Percentiles rank a stretch among this genome's conserved stretches.
Evolutionary conservation across 2,329 filamentous ascomycete genomes (phyloP).

Genomic region (Cryphonectria japonica): DNA sequence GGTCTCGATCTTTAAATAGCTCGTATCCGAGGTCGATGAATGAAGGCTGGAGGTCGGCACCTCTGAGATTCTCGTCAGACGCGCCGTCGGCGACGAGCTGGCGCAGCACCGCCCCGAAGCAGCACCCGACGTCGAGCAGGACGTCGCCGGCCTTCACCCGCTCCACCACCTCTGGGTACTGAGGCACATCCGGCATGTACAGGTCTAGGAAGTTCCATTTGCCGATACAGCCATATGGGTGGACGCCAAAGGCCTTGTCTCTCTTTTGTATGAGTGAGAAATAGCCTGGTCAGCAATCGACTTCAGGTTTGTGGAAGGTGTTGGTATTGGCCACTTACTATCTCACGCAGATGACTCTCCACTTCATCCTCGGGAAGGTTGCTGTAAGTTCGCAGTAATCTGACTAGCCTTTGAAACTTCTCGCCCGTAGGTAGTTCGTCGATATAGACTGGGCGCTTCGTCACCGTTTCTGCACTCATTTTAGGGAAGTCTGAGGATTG

Average conservation of each 20-base stretch:
- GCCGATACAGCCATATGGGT: conserved; percentile 45
- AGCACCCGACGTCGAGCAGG: conserved; percentile 48
- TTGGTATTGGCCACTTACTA: not conserved
- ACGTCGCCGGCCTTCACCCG: conserved; percentile 36
- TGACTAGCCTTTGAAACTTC: conserved; percentile 4
- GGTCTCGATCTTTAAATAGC: conserved; percentile 39
- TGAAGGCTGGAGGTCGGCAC: conserved; percentile 41
- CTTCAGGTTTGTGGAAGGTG: not conserved
- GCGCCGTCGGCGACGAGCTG: conserved; percentile 46
- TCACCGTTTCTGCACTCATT: not conserved
- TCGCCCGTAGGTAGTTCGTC: not conserved
- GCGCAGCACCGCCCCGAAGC: conserved; percentile 50
- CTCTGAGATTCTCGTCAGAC: conserved; percentile 42
- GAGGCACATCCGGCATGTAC: conserved; percentile 39
- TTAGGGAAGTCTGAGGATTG: not conserved
- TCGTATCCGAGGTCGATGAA: conserved; percentile 42
- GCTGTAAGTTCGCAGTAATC: not conserved
- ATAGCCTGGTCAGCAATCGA: not conserved
- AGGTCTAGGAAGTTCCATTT: conserved; percentile 45
- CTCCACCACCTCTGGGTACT: conserved; percentile 38
- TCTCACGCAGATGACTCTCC: not conserved
- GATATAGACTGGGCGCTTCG: not conserved
- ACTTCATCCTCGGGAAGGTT: not conserved
- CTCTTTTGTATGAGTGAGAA: conserved; percentile 32
- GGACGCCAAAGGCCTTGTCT: conserved; percentile 42